Evolutionary conservation across 2,329 filamentous ascomycete species (phyloP), one percentile per base, ranked within the genome.

Genomic region (Fusarium sp.): DNA sequence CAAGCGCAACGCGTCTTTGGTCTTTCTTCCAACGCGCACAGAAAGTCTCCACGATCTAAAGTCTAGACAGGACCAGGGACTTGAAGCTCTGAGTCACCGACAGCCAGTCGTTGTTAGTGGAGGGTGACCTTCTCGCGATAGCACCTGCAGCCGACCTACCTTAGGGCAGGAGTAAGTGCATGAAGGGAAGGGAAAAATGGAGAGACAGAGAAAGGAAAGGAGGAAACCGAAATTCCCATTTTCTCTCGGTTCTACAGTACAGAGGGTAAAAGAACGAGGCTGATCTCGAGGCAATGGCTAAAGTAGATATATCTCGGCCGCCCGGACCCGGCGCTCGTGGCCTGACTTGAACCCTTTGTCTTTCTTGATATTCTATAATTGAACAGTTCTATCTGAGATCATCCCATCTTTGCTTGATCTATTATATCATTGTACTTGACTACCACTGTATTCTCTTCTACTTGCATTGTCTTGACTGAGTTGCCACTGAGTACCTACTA

Each of bases 241-340:
- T 43, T 44, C 34, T 43, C 34, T 52, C 34, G 22, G 30, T 45
- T 27, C n/a, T 41, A 24, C 43, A 27, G 43, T 63, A 48, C 29
- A 29, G 38, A 38, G 18, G 22, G 22, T 3, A 22, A 71, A 55
- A 32, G 63, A 46, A 48, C 44, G 68, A 71, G 60, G 68, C 64
- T 71, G 68, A 71, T 71, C 64, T 55, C 8, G 24, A 32, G 30
- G 20, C 34, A n/a, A 25, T 44, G 32, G 45, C 30, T 52, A 51
- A 58, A 62, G 70, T 59, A 64, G 74, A 76, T 76, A 76, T 76
- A 76, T 76, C 74, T 75, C 71, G 58, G 34, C 61, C 56, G 43
- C 70, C 68, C 57, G 58, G 60, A 54, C 71, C 69, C 51, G 65
- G 53, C 55, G 53, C 64, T 68, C 65, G 61, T 62, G 65, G 44